Evolutionary conservation across 441 rosid genomes (phyloP).

Genomic region (Biscutella laevigata): DNA sequence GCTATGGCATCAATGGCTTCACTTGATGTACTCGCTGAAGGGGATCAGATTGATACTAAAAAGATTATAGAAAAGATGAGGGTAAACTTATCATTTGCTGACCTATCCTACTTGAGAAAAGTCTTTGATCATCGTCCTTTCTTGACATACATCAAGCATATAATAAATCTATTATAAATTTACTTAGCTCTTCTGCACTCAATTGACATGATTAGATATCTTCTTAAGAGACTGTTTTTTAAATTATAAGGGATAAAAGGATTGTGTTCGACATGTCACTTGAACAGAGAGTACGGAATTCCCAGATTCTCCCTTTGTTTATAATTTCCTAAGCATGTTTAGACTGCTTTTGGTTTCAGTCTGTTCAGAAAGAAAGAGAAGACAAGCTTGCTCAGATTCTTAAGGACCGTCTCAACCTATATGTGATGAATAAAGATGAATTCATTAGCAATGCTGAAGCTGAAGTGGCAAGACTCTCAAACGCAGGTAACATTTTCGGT

Average conservation of each 20-base stretch:
- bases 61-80: conserved; percentile 89
- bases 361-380: conserved; percentile 93
- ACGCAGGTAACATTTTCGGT: conserved; percentile 60
- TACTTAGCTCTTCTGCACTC: neutral
- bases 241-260: neutral
- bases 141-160: neutral
- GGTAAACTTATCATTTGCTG: conserved; percentile 28
- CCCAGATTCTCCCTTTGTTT: conserved; percentile 5
- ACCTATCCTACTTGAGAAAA: neutral
- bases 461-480: conserved; percentile 80
- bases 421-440: conserved; percentile 64
- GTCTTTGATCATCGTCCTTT: neutral
- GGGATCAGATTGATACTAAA: conserved; percentile 79
- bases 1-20: conserved; percentile 99
- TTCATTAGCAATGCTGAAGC: conserved; percentile 61
- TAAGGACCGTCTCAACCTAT: conserved; percentile 70
- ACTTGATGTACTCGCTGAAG: conserved; percentile 68
- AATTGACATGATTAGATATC: neutral
- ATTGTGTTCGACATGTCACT: neutral
- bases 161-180: no score
- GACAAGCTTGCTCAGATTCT: conserved; percentile 70
- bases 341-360: conserved; percentile 32
- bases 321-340: conserved; percentile 4
- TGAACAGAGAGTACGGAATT: neutral
- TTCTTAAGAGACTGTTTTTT: neutral